Percentiles rank a stretch among this genome's conserved stretches.
phyloP scores from a whole-genome alignment of 169 alveolate species.

The Cryptosporidium meleagridis region DNA sequence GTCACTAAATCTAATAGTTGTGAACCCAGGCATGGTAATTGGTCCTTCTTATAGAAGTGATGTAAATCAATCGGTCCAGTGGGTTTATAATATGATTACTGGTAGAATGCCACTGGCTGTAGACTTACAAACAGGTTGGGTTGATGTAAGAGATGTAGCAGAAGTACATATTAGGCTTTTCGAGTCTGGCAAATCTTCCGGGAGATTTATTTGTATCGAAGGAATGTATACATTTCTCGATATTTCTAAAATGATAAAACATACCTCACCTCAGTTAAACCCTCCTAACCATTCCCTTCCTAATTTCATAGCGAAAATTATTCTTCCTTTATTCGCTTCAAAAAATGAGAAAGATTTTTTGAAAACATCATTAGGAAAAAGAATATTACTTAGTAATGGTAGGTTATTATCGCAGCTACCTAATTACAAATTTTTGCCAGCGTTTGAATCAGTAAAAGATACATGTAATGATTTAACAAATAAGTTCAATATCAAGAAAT shows the following conservation, averaged over 20 bases:
- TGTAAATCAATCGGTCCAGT: conserved; percentile 62
- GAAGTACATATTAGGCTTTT: conserved; percentile 64
- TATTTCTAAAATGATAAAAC: conserved; percentile 31
- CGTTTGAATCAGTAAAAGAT: conserved; percentile 29
- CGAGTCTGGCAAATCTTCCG: conserved; percentile 35
- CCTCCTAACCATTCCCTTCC: conserved; percentile 59
- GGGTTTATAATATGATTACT: conserved; percentile 69
- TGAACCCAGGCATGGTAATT: conserved; percentile 67
- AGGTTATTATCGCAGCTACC: conserved; percentile 35
- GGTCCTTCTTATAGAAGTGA: conserved; percentile 72
- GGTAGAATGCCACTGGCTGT: conserved; percentile 47
- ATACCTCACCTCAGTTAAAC: conserved; percentile 23
- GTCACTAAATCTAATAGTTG: conserved; percentile 32
- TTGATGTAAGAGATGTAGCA: conserved; percentile 73
- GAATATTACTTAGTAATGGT: conserved; percentile 59
- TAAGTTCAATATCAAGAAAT: conserved; percentile 4
- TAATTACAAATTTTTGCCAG: conserved; percentile 43
- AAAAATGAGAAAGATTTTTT: conserved; percentile 46
- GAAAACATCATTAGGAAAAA: conserved; percentile 45
- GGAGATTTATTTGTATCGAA: conserved; percentile 65
- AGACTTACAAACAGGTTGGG: conserved; percentile 67
- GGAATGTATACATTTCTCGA: conserved; percentile 69
- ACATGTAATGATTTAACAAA: conserved; percentile 32
- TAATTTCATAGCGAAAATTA: conserved; percentile 23
- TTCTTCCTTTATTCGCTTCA: conserved; percentile 57